Conservation (phyloP, 2,329 filamentous ascomycete genomes). For the Xylariaceae sp. region DNA sequence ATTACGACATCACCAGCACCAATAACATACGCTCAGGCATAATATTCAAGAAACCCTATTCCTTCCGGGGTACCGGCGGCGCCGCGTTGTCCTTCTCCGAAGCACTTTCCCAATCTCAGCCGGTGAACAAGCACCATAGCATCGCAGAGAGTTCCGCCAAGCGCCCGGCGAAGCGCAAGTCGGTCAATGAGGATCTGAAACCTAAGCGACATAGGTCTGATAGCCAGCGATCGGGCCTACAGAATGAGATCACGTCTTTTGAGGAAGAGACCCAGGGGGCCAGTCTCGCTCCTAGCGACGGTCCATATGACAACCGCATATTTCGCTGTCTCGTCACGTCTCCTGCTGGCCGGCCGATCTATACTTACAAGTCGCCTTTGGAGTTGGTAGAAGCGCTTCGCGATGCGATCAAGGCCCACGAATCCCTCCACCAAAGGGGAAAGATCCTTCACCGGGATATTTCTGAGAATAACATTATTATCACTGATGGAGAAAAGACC, state of each 20-base stretch:
- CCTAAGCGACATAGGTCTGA: not conserved
- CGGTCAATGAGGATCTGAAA: not conserved
- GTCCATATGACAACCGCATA: conserved; percentile 20
- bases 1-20: conserved; percentile 14
- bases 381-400: conserved; percentile 24
- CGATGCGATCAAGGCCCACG: conserved; percentile 24
- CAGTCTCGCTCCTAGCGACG: not conserved
- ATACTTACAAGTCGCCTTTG: conserved; percentile 9
- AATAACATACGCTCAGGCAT: not conserved
- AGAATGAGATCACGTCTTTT: conserved; percentile 1
- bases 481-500: not conserved
- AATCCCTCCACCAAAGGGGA: conserved; percentile 22
- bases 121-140: not conserved
- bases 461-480: conserved; percentile 23
- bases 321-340: conserved; percentile 24
- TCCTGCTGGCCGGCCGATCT: conserved; percentile 24
- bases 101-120: not conserved
- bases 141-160: not conserved
- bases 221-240: conserved; percentile 7
- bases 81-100: not conserved
- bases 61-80: not conserved
- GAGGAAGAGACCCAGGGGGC: conserved; percentile 18
- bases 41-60: conserved; percentile 15
- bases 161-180: not conserved
- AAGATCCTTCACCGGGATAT: conserved; percentile 27